Percentiles rank a stretch among this genome's conserved stretches.
Conservation (phyloP, 805 yeast species). For the Saccharomycopsis microspora region DNA sequence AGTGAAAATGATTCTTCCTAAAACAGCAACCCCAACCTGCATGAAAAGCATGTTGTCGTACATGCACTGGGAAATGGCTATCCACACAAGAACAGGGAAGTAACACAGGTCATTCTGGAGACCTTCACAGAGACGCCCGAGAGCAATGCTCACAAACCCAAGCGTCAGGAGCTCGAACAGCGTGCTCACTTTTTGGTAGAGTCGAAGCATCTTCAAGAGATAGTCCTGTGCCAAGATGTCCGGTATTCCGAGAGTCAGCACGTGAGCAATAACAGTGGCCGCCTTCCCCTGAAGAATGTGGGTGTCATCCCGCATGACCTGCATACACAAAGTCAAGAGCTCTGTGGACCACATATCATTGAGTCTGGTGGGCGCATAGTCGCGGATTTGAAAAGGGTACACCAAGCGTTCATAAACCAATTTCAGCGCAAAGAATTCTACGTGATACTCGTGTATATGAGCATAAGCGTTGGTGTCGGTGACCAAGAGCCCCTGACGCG, state of each 20-base stretch:
- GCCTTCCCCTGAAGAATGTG: slow-evolving; percentile 9
- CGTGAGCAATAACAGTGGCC: slow-evolving; percentile 5
- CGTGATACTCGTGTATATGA: background rate
- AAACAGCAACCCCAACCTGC: background rate
- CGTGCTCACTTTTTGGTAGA: background rate
- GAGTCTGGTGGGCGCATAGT: background rate
- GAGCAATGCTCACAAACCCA: background rate
- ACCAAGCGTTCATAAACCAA: background rate
- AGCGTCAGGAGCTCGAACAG: background rate
- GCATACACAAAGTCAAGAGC: background rate
- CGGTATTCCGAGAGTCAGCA: slow-evolving; percentile 4
- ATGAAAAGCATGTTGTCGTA: background rate
- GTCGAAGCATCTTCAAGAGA: background rate
- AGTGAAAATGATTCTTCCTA: background rate
- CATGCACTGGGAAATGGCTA: background rate
- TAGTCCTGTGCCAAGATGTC: slow-evolving; percentile 2
- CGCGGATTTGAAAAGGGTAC: slow-evolving; percentile 3
- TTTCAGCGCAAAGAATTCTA: background rate
- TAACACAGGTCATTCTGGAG: background rate
- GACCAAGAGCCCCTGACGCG: background rate
- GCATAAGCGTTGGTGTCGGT: background rate
- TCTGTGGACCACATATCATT: slow-evolving; percentile 1
- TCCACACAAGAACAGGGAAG: background rate
- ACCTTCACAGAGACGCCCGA: background rate
- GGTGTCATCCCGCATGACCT: slow-evolving; percentile 2